Evolutionary conservation across 2,329 filamentous ascomycete species (phyloP).

Genomic region (Cladosporium velox): DNA sequence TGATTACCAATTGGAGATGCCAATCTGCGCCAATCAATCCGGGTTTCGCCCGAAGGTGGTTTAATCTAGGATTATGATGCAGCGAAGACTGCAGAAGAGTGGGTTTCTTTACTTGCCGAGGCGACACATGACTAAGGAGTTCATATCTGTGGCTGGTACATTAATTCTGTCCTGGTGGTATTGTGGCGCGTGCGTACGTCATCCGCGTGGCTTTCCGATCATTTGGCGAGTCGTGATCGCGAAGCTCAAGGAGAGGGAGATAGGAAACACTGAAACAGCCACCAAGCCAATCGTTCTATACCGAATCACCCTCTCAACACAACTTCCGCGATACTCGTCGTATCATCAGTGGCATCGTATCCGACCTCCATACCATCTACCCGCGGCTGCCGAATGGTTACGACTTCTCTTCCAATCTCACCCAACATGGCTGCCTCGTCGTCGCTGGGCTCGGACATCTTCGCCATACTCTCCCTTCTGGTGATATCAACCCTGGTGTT

Average conservation of each 20-base stretch:
- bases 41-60: conserved; percentile 8
- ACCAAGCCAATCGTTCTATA: neutral
- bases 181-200: conserved; percentile 2
- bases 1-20: conserved; percentile 7
- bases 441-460: conserved; percentile 76
- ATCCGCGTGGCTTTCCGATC: neutral
- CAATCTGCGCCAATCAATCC: neutral
- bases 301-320: neutral
- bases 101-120: conserved; percentile 9
- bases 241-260: conserved; percentile 2
- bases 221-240: conserved; percentile 5
- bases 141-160: neutral
- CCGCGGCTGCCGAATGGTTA: conserved; percentile 17
- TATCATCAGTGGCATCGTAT: neutral
- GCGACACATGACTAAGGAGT: neutral
- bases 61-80: neutral
- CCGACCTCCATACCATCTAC: neutral
- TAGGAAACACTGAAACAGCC: neutral
- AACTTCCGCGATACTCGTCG: neutral
- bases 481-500: conserved; percentile 75
- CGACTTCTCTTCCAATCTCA: neutral
- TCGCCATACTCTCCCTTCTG: conserved; percentile 71
- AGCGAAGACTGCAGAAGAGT: conserved; percentile 5
- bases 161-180: neutral
- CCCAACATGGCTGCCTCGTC: conserved; percentile 50